Conservation (phyloP, 2,329 filamentous ascomycete genomes). For the Basipetospora chlamydospora region DNA sequence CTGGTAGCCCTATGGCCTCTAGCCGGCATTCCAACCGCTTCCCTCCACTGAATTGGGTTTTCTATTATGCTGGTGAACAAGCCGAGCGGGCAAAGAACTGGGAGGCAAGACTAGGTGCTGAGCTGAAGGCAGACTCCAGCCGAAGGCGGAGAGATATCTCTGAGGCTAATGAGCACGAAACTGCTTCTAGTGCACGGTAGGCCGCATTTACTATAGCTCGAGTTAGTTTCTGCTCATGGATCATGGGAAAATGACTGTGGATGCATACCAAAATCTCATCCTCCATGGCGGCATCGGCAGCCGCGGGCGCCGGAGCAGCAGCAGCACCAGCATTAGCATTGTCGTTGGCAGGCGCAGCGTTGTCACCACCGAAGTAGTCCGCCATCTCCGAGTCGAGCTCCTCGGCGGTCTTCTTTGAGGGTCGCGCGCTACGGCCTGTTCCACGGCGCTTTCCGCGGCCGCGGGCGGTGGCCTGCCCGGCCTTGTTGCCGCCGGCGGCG, state of each 20-base stretch:
- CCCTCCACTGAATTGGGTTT: too few species aligned
- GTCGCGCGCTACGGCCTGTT: conserved; percentile 40
- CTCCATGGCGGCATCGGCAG: conserved; percentile 49
- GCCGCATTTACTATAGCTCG: neutral
- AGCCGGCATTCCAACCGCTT: too few species aligned
- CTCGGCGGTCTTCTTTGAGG: conserved; percentile 78
- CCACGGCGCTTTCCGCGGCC: conserved; percentile 32
- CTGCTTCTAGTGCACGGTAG: too few species aligned
- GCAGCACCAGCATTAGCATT: conserved; percentile 30
- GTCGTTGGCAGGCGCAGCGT: conserved; percentile 28
- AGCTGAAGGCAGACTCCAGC: too few species aligned
- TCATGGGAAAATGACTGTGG: neutral
- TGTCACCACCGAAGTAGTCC: conserved; percentile 66
- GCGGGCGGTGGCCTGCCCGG: conserved; percentile 30
- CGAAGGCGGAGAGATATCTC: too few species aligned
- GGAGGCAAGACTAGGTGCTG: too few species aligned
- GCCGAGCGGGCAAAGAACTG: too few species aligned
- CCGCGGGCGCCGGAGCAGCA: conserved; percentile 28
- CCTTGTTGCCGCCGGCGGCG: conserved; percentile 32
- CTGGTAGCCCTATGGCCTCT: too few species aligned
- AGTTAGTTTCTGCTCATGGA: neutral
- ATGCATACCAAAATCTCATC: conserved; percentile 38
- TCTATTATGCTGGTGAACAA: too few species aligned
- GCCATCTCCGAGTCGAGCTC: conserved; percentile 97
- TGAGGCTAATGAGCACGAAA: too few species aligned